Conservation (phyloP, 2,329 filamentous ascomycete genomes). For the Fusarium sp. region DNA sequence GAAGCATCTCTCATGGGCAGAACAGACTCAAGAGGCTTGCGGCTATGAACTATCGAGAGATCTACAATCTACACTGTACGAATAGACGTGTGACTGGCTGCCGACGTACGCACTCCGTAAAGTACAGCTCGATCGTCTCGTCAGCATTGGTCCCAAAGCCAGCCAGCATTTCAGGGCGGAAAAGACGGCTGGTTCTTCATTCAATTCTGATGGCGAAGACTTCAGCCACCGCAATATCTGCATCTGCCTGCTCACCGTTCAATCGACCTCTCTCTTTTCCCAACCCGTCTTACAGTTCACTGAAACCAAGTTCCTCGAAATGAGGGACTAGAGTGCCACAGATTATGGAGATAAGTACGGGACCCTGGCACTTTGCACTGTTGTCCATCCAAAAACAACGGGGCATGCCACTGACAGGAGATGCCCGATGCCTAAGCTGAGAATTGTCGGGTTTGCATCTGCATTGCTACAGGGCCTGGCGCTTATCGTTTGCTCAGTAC, state of each 20-base stretch:
- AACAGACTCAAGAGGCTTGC: slow-evolving; percentile 5
- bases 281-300: slow-evolving; percentile 9
- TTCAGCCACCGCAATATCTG: slow-evolving; percentile 26
- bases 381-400: slow-evolving; percentile 7
- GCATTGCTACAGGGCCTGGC: slow-evolving; percentile 6
- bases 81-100: not conserved
- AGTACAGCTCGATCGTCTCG: slow-evolving; percentile 12
- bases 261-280: slow-evolving; percentile 19
- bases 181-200: slow-evolving; percentile 8
- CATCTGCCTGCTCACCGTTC: slow-evolving; percentile 26
- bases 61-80: not conserved
- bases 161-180: slow-evolving; percentile 14
- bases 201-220: not conserved
- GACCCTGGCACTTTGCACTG: slow-evolving; percentile 26
- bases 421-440: slow-evolving; percentile 21
- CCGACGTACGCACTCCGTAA: not conserved
- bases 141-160: slow-evolving; percentile 19
- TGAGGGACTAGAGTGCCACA: slow-evolving; percentile 26
- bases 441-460: not conserved
- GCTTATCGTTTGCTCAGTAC: slow-evolving; percentile 10
- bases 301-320: slow-evolving; percentile 5
- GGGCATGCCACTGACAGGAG: slow-evolving; percentile 8
- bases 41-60: slow-evolving; percentile 1
- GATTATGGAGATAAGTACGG: slow-evolving; percentile 28
- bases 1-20: not conserved